Base-by-base conservation (phyloP, 2,329 filamentous ascomycete genomes). In the Ophiosphaerella herpotricha region DNA sequence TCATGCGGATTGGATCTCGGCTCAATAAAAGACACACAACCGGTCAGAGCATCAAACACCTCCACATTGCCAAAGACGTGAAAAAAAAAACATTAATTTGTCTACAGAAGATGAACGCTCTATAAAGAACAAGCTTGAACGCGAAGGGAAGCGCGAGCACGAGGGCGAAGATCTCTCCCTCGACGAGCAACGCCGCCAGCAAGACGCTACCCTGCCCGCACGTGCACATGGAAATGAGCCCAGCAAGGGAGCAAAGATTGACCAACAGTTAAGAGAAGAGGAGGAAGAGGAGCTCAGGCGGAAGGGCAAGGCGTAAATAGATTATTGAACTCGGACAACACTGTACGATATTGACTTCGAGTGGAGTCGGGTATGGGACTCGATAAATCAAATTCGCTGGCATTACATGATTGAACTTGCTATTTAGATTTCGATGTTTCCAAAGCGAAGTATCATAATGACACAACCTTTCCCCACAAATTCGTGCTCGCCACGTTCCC, bases 161-260 rank as follows among this genome's bases (percentile, higher is more conserved):
- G 75, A 77, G 24, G 48, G 51, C 1, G 68, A 75, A 29, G 55
- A 56, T 18, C 9, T 70, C 46, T 58, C 67, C 50, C 58, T 61
- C 39, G 55, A 73, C 38, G 75, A 79, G 61, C 58, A 39, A 34
- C 63, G 54, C 62, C 68, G 63, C 61, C 81, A 88, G 75, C 74
- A 83, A 63, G 86, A 90, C 60, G 80, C 87, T 3, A 89, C 72
- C 3, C 58, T 76, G 37, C 75, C 75, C 12, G 88, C 87, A 47
- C 82, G 75, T 60, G 67, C 79, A 57, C 87, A 91, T 67, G 87
- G 87, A 52, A 91, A 91, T 68, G 80, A 90, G 75, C 88, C 88
- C 2, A 88, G 84, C 16, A 83, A 78, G 65, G 88, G 88, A 14
- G 88, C 88, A 21, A 82, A 88, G 78, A 80, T 90, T 49, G 88